These are phyloP conservation scores for Ogataea wickerhamii DNA, from an alignment of 805 yeast species.

Conservation along the genomic window DNA sequence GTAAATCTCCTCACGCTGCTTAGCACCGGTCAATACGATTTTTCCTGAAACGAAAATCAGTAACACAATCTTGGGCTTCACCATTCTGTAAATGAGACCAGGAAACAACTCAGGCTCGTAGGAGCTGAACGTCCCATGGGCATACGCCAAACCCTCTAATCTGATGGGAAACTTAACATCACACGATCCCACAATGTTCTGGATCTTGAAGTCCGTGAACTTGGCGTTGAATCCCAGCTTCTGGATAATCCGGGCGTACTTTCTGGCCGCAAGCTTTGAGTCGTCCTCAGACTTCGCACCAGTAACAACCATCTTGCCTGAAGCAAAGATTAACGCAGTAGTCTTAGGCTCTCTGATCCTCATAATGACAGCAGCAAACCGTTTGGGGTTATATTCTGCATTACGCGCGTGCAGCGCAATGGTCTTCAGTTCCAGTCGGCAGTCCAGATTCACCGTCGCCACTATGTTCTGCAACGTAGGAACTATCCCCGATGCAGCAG, in stretches of 20 bases:
- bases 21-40: conserved; percentile 97
- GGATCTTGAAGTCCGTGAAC: conserved; percentile 96
- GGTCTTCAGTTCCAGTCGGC: conserved; percentile 92
- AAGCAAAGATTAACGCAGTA: conserved; percentile 94
- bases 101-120: conserved; percentile 98
- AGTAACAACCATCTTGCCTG: conserved; percentile 99
- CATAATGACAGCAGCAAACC: conserved; percentile 99
- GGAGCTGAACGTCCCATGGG: conserved; percentile 98
- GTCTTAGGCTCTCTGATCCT: conserved; percentile 98
- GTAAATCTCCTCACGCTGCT: conserved; percentile 96
- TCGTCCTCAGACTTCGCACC: conserved; percentile 99
- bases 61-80: conserved; percentile 94
- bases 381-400: conserved; percentile 97
- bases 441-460: conserved; percentile 95
- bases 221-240: conserved; percentile 97
- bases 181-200: conserved; percentile 97
- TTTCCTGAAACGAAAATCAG: conserved; percentile 96
- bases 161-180: conserved; percentile 98
- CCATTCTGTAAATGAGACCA: conserved; percentile 98
- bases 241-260: conserved; percentile 96
- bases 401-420: conserved; percentile 98
- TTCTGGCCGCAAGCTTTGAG: conserved; percentile 95
- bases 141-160: conserved; percentile 93
- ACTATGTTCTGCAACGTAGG: conserved; percentile 95
- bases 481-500: conserved; percentile 89